Conservation (phyloP, 1,139 yeast species). For the Hemisphaericaspora lyxosophila region DNA sequence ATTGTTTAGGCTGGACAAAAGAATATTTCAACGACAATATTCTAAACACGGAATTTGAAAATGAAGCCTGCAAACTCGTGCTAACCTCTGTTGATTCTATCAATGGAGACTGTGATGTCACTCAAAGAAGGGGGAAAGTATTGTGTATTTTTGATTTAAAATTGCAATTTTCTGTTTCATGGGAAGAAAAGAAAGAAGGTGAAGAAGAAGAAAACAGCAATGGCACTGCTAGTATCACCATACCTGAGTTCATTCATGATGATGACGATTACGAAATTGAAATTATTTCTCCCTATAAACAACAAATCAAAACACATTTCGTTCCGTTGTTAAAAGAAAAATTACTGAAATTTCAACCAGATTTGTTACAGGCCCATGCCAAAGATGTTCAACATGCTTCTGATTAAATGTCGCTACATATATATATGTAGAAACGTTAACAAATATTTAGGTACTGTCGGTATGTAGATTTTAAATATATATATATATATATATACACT, state of each 20-base stretch:
- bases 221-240: slow-evolving; percentile 38
- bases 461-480: too few relatives aligned
- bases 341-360: slow-evolving; percentile 59
- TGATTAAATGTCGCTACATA: slow-evolving; percentile 9
- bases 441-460: too few relatives aligned
- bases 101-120: slow-evolving; percentile 75
- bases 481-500: too few relatives aligned
- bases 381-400: slow-evolving; percentile 55
- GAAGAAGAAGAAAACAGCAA: slow-evolving; percentile 23
- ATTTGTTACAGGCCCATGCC: slow-evolving; percentile 60
- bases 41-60: slow-evolving; percentile 32
- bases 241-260: slow-evolving; percentile 71
- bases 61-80: slow-evolving; percentile 33
- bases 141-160: slow-evolving; percentile 70
- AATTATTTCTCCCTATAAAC: slow-evolving; percentile 38
- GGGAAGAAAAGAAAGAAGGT: slow-evolving; percentile 23
- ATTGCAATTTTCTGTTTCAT: slow-evolving; percentile 47
- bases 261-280: slow-evolving; percentile 63
- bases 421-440: too few relatives aligned
- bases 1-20: slow-evolving; percentile 76
- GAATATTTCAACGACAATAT: slow-evolving; percentile 52
- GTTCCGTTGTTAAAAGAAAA: slow-evolving; percentile 51
- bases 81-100: slow-evolving; percentile 46
- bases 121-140: slow-evolving; percentile 79
- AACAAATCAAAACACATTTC: slow-evolving; percentile 43